Percentiles rank a stretch among this genome's conserved stretches.
Evolutionary conservation across 305 asterid species (phyloP).

Genomic region (Fraxinus baroniana): DNA sequence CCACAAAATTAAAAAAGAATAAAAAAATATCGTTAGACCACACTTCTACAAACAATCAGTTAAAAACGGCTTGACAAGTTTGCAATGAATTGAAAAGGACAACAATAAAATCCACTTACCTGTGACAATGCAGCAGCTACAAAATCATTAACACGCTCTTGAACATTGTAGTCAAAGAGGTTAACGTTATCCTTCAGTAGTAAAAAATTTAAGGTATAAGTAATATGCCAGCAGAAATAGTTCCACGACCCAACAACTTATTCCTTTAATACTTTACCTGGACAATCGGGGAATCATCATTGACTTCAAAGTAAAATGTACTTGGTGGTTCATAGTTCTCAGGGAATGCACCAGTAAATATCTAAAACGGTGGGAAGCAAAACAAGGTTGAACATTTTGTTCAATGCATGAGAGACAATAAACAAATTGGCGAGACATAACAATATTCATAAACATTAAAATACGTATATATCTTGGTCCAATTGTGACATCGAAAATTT

Average conservation of each 20-base stretch:
- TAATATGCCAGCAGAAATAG: slow-evolving; percentile 19
- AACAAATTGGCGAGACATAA: background rate
- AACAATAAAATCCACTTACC: slow-evolving; percentile 34
- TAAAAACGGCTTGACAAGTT: background rate
- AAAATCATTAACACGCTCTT: slow-evolving; percentile 86
- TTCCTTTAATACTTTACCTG: slow-evolving; percentile 54
- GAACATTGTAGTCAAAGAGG: slow-evolving; percentile 93
- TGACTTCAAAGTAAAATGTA: slow-evolving; percentile 80
- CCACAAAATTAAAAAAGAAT: background rate
- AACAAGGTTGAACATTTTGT: background rate
- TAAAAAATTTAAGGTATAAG: slow-evolving; percentile 27
- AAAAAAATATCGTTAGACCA: slow-evolving; percentile 1
- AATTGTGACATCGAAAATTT: slow-evolving; percentile 4
- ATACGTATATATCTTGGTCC: background rate
- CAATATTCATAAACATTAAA: background rate
- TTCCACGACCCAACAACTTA: slow-evolving; percentile 7
- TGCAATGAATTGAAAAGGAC: background rate
- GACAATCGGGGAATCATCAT: slow-evolving; percentile 70
- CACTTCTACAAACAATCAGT: background rate
- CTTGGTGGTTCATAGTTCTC: slow-evolving; percentile 89
- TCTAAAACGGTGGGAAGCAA: slow-evolving; percentile 41
- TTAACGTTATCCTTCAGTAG: slow-evolving; percentile 64
- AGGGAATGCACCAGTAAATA: slow-evolving; percentile 93
- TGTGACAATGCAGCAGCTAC: slow-evolving; percentile 86
- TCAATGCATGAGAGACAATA: slow-evolving; percentile 7